Evolutionary conservation across 768 basidiomycete species (phyloP), one percentile per base, ranked within the genome.

Genomic region (Lentinus brumalis): DNA sequence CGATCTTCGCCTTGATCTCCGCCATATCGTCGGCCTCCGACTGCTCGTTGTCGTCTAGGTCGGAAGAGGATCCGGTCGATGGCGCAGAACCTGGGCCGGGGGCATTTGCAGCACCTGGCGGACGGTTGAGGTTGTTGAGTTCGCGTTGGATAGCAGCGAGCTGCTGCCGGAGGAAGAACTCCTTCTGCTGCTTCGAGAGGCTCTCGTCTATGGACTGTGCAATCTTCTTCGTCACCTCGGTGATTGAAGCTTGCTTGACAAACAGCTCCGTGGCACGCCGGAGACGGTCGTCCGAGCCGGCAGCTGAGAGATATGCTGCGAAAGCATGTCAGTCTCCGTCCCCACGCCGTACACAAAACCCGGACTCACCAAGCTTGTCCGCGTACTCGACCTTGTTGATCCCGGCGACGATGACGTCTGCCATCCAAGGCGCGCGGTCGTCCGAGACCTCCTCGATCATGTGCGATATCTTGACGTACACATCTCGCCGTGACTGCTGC

Each of bases 131-230:
- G 41, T 80, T 77, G 53, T 85, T 80, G 31, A 94, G 80, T 71
- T 96, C 86, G 42, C 88, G 84, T 57, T 91, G 86, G 51, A 92
- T 92, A 18, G 89, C 90, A 2, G 88, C 84, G 14, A 91, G 84
- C 66, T 93, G 92, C 65, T 93, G 92, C 26, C 90, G 86, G 3
- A 94, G 80, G 77, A 92, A 93, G 68, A 88, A 89, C 61, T 92
- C 92, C 68, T 93, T 93, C 74, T 94, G 92, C 67, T 93, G 92
- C 58, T 90, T 92, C 29, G 89, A 90, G n/a, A 93, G 81, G 4
- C 86, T 86, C 70, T 94, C 91, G 63, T 91, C 90, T 11, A 94
- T 88, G 21, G 89, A 86, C 32, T 84, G 82, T 4, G 89, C 86
- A 53, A 94, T 91, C 77, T 90, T 92, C 70, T 86, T 85, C 15